Evolutionary conservation across 2,329 filamentous ascomycete genomes (phyloP), one percentile per base, ranked within the genome.

Genomic region (Pyricularia sp.): DNA sequence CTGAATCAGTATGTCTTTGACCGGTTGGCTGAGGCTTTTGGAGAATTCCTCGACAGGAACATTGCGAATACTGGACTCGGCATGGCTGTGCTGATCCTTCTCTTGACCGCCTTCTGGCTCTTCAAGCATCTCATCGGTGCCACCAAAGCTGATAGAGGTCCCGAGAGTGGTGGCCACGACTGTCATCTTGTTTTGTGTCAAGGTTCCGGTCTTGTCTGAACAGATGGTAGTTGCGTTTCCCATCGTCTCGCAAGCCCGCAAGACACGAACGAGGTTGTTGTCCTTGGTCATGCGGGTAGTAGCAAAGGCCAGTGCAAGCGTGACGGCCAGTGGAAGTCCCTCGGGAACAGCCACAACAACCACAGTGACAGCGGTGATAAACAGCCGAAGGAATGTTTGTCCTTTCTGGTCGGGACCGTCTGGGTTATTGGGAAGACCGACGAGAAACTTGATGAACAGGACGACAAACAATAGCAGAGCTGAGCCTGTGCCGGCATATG

Each of bases 401-500:
- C 64, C 64, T 55, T 66, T 65, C n/a, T 66, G 31, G 26, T 36
- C 58, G 6, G 68, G 23, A 9, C 33, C n/a, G 65, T 0, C 76
- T 79, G 78, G 92, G 93, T 67, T 85, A 79, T 0, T 86, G 9
- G 1, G 87, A 80, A 94, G 82, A 20, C 84, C 78, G 42, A 85
- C 89, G 28, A 92, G 81, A 76, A 93, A 94, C 74, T 92, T 89
- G 81, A 94, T 92, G 74, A 94, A 87, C 14, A 94, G 82, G 28
- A 93, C 90, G 68, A 93, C 79, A 76, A 95, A 94, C 25, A 94
- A 82, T 9, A 94, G 78, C 17, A 91, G 78, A 64, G 91, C 91
- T 36, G 92, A 89, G 69, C 86, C 87, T 73, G 90, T 87, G 31
- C 85, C 85, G 36, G 82, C 76, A 72, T 81, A 80, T 0, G 80